phyloP scores from a whole-genome alignment of 345 rosid genomes.

The Brassica carinata region DNA sequence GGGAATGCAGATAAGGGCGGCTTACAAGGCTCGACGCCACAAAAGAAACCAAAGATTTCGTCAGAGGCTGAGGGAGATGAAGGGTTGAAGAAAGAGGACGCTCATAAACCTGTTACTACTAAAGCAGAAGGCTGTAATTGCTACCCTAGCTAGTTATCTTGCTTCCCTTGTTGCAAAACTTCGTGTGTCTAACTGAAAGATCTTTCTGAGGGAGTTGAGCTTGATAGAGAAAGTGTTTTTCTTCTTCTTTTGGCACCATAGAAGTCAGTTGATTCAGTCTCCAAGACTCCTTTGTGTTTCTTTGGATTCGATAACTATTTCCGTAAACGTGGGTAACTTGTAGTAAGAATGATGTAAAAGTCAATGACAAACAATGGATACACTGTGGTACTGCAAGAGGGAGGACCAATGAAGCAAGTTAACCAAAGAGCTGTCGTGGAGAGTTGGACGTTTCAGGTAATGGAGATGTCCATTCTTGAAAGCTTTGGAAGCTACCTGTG shows the following conservation, averaged over 20 bases:
- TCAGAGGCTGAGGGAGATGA: conserved; percentile 18
- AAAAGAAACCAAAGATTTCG: conserved; percentile 29
- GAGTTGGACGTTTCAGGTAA: conserved; percentile 26
- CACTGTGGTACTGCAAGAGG: conserved; percentile 34
- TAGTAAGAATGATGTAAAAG: too few species aligned
- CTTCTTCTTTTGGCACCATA: too few species aligned
- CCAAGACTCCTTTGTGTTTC: too few species aligned
- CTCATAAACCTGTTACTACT: not conserved
- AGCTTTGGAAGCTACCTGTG: conserved; percentile 76
- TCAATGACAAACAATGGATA: too few species aligned
- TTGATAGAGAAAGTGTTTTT: too few species aligned
- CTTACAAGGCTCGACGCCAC: conserved; percentile 9
- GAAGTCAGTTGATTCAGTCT: too few species aligned
- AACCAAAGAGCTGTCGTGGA: conserved; percentile 41
- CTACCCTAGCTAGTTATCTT: conserved; percentile 51
- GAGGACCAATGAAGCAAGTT: conserved; percentile 50
- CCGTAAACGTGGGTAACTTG: too few species aligned
- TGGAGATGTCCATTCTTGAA: conserved; percentile 61
- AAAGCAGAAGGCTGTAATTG: conserved; percentile 34
- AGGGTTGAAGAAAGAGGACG: conserved; percentile 25
- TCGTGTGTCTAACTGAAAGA: conserved; percentile 14
- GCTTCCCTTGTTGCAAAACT: conserved; percentile 58
- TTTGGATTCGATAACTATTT: too few species aligned
- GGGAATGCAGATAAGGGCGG: conserved; percentile 46
- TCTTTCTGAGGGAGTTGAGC: not conserved